Evolutionary conservation across 2,329 filamentous ascomycete genomes (phyloP).

Genomic region (Fusarium redolens): DNA sequence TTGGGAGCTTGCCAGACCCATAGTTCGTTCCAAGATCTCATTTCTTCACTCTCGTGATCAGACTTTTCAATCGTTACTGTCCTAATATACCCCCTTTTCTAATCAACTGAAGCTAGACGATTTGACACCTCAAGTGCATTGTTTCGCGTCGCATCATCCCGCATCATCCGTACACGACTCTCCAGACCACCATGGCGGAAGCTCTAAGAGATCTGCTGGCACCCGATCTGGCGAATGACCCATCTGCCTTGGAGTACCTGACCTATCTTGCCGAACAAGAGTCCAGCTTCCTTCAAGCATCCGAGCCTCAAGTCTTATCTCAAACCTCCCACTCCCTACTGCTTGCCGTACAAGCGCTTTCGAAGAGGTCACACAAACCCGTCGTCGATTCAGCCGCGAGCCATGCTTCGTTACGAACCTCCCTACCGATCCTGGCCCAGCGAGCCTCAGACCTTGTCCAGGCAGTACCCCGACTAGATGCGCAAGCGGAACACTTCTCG

Average conservation of each 20-base stretch:
- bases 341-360: slow-evolving; percentile 85
- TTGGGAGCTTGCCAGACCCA: background rate
- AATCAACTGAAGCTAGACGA: background rate
- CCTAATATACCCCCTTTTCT: background rate
- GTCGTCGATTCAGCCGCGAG: slow-evolving; percentile 85
- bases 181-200: slow-evolving; percentile 49
- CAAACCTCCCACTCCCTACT: slow-evolving; percentile 84
- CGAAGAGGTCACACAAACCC: slow-evolving; percentile 87
- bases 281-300: slow-evolving; percentile 75
- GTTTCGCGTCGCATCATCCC: background rate
- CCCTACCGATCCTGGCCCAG: slow-evolving; percentile 76
- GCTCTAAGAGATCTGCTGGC: slow-evolving; percentile 51
- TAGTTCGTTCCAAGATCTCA: background rate
- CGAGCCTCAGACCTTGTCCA: slow-evolving; percentile 75
- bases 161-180: background rate
- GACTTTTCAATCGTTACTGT: background rate
- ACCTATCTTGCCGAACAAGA: slow-evolving; percentile 81
- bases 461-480: slow-evolving; percentile 82
- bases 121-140: background rate
- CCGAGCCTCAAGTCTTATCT: slow-evolving; percentile 82
- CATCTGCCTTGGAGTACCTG: slow-evolving; percentile 76
- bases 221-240: slow-evolving; percentile 54
- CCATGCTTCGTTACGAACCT: slow-evolving; percentile 77
- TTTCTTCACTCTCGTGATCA: background rate
- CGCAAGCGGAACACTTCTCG: slow-evolving; percentile 82